These are phyloP conservation scores for Pseudoscleropodium purum DNA, from an alignment of 225 moss, liverwort and hornwort genomes.

Conservation along the genomic window DNA sequence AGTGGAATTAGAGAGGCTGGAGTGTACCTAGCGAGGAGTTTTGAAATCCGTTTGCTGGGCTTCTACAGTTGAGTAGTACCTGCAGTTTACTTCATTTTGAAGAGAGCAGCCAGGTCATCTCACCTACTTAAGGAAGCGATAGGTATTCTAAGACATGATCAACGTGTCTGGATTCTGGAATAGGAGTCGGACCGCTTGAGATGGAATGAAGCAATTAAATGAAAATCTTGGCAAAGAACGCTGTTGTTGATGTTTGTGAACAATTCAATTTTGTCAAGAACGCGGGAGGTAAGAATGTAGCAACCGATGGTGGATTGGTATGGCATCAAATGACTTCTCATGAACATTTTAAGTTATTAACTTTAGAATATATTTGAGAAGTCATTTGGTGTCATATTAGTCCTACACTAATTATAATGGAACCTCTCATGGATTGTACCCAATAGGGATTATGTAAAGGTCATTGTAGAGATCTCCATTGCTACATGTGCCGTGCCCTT, in stretches of 20 bases:
- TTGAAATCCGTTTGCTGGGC: neutral
- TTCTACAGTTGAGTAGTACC: neutral
- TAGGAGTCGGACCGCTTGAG: neutral
- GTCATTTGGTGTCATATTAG: too few species aligned
- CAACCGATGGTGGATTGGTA: neutral
- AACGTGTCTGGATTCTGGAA: neutral
- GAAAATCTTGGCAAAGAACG: too few species aligned
- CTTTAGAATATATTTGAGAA: neutral
- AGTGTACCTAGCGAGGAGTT: neutral
- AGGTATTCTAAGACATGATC: neutral
- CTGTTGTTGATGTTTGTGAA: neutral
- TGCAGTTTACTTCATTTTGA: neutral
- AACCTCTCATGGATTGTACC: neutral
- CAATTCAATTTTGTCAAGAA: neutral
- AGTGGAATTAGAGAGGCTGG: neutral
- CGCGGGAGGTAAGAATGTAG: neutral
- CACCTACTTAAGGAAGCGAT: neutral
- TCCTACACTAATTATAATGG: neutral
- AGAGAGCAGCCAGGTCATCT: neutral
- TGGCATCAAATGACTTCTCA: neutral
- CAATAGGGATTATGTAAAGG: accelerated
- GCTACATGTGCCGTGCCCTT: neutral
- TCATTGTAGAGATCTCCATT: too few species aligned
- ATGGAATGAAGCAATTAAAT: neutral
- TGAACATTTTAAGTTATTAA: neutral